Evolutionary conservation across 495 filamentous ascomycete species (phyloP), one percentile per base, ranked within the genome.

Genomic region (Lasiosphaeris hirsuta): DNA sequence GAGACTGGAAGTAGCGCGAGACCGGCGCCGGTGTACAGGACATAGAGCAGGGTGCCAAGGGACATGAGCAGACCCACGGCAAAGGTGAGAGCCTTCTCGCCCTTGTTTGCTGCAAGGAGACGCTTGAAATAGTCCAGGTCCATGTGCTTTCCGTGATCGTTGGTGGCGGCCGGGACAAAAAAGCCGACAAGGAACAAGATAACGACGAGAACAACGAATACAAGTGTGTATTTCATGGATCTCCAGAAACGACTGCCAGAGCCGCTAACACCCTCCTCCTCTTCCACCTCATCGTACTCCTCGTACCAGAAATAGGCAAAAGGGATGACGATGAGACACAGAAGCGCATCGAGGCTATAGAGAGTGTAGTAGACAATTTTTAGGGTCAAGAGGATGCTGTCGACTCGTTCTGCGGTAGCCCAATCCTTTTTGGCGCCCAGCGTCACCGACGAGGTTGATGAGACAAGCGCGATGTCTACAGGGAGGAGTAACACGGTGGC

Each of bases 251-350:
- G 80, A 58, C 81, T 76, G 3, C 78, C 83, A 47, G 85, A 59
- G 6, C 85, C 86, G 67, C 90, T 86, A n/a, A 79, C 82, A 11
- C 89, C 88, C 19, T 89, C 81, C 56, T 95, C 88, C 17, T 82
- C 76, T 35, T 89, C 89, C 49, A 89, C 87, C 74, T 96, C 87
- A 63, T 93, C 89, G 64, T 95, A 94, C 72, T 97, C 95, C 73
- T 99, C 94, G 60, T 95, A 96, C 85, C 86, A 96, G 73, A 99
- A 99, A 74, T 97, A 99, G 10, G 91, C 86, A 68, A 99, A 99
- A 1, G 94, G 94, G 15, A 96, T 85, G 15, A 96, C 84, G 36
- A 98, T 66, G 38, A 99, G 78, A 68, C 95, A 97, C 11, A 99
- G 86, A 2, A 96, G 69, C 1, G 92, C 92, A 72, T 99, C 95